Evolutionary conservation across 75 land plant species (phyloP).

Genomic region (Adiantum capillusveneris): DNA sequence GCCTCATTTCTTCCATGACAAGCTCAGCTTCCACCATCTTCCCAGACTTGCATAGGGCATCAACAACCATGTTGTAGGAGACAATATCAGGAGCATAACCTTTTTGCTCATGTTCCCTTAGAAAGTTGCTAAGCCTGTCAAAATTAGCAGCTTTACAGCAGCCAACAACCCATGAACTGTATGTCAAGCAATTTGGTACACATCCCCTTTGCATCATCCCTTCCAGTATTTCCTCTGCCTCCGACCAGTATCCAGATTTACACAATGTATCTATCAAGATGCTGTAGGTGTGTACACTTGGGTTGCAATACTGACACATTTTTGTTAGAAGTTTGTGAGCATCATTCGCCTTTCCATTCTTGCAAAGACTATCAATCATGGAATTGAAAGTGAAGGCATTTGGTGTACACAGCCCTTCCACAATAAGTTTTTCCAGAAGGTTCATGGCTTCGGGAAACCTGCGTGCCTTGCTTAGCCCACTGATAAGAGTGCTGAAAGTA

Average conservation of each 20-base stretch:
- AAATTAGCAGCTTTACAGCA: neutral
- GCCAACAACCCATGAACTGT: slow-evolving; percentile 13
- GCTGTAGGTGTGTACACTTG: slow-evolving; percentile 48
- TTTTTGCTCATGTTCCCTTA: slow-evolving; percentile 7
- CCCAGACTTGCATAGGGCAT: slow-evolving; percentile 47
- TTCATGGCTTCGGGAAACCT: slow-evolving; percentile 36
- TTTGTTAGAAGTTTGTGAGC: slow-evolving; percentile 26
- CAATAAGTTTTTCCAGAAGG: slow-evolving; percentile 30
- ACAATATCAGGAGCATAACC: slow-evolving; percentile 36
- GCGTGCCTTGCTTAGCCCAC: slow-evolving; percentile 44
- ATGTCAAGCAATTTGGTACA: slow-evolving; percentile 46
- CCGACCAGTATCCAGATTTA: slow-evolving; percentile 18
- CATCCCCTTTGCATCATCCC: slow-evolving; percentile 42
- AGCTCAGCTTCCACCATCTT: slow-evolving; percentile 43
- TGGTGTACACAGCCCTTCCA: slow-evolving; percentile 30
- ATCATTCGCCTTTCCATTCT: slow-evolving; percentile 45
- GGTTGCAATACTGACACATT: slow-evolving; percentile 25
- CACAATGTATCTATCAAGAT: slow-evolving; percentile 47
- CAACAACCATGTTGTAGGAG: slow-evolving; percentile 40
- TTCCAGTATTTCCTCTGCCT: slow-evolving; percentile 46
- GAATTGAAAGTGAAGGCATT: slow-evolving; percentile 60
- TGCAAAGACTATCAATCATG: slow-evolving; percentile 55
- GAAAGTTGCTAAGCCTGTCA: slow-evolving; percentile 25
- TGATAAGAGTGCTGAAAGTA: slow-evolving; percentile 53
- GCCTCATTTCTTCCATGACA: slow-evolving; percentile 47